phyloP scores from a whole-genome alignment of 2,329 filamentous ascomycete species.

The Cladosporium sphaerospermum region DNA sequence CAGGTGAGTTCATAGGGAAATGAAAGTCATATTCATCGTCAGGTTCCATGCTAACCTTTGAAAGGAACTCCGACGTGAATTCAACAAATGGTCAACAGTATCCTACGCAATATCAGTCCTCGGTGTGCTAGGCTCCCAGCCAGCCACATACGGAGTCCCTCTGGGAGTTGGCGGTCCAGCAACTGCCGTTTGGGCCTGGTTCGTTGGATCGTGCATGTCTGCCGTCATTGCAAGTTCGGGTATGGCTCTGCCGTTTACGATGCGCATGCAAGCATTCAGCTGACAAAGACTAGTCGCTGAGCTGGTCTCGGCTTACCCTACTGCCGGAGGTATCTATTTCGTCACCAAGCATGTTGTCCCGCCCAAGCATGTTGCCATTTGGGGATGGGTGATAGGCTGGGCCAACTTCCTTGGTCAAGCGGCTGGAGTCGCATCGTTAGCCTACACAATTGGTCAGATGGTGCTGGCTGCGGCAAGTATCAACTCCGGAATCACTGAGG shows the following conservation, averaged over 20 bases:
- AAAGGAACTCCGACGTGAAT: constrained; percentile 56
- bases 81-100: constrained; percentile 61
- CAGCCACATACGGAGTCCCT: constrained; percentile 56
- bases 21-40: no score
- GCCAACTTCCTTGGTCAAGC: constrained; percentile 44
- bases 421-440: constrained; percentile 47
- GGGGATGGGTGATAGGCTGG: constrained; percentile 47
- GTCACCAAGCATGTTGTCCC: constrained; percentile 59
- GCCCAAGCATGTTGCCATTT: constrained; percentile 49
- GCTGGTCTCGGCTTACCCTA: constrained; percentile 60
- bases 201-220: constrained; percentile 58
- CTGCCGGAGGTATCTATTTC: constrained; percentile 63
- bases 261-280: constrained; percentile 17
- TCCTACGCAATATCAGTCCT: constrained; percentile 62
- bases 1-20: constrained; percentile 40
- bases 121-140: constrained; percentile 59
- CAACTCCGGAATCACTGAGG: constrained; percentile 50
- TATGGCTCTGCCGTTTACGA: constrained; percentile 19
- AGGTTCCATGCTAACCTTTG: constrained; percentile 17
- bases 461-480: constrained; percentile 56
- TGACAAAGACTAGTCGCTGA: constrained; percentile 46
- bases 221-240: constrained; percentile 58
- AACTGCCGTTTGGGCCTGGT: constrained; percentile 61
- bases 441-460: constrained; percentile 51
- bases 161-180: constrained; percentile 55